Base-by-base conservation (phyloP, 192 early-diverging fungal species). In the Coemansia erecta region DNA sequence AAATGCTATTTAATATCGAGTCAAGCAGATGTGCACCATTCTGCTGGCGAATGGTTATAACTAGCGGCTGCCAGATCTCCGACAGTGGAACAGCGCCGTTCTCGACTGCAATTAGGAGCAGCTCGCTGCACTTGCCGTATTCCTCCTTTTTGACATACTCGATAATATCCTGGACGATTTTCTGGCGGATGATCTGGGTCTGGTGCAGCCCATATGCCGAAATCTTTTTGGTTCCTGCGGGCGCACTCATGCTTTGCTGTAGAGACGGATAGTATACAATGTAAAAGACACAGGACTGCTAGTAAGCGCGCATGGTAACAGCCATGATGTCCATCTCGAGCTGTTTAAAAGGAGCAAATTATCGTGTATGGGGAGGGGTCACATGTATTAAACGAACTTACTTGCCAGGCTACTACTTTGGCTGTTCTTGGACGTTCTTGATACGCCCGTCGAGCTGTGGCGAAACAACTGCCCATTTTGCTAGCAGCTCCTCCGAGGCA, bases 381-480 rank as follows among this genome's bases (percentile, higher is more conserved):
- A 37, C 35, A 37, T 37, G 35, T 37, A 9, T 37, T 8, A 37
- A 37, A 31, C 7, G 28, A 37, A 7, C 10, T 8, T 5, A 37
- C 26, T 26, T 26, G 26, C 26, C 2, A 4, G 9, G 8, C 6
- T 10, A 18, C 6, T 10, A 45, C 15, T 19, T 17, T 15, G 9
- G 44, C 17, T 45, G 10, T 1, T 37, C 2, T 0, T 6, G 26
- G 14, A 60, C 37, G 42, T 66, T 73, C 12, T 23, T 56, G 18
- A 87, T 87, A 26, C 85, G 76, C 22, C 81, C 85, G 28, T 85
- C 84, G 18, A 79, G 60, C 14, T 60, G 46, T 5, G 85, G 85
- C 24, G 75, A 66, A 15, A 87, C 72, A 47, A 78, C 82, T 10
- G 83, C 84, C 84, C 84, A 87, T 46, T 62, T 62, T n/a, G 76